These are phyloP conservation scores for Coemansia sp. DNA, from an alignment of 192 early-diverging fungal genomes.

Conservation along the genomic window DNA sequence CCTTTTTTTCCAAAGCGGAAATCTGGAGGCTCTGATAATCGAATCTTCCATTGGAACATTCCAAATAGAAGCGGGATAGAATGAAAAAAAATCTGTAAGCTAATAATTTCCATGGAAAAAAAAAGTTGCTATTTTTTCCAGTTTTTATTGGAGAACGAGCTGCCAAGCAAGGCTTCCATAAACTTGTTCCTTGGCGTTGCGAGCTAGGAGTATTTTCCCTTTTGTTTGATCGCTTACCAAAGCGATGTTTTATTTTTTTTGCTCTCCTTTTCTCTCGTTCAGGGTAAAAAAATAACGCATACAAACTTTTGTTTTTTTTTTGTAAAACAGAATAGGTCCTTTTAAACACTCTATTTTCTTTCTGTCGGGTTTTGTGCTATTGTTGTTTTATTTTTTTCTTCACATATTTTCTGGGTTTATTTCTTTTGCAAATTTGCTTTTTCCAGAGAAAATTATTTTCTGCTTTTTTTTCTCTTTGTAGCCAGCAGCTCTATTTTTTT, in stretches of 20 bases:
- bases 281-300: no score
- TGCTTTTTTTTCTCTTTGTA: not conserved
- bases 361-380: not conserved
- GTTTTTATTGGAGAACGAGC: not conserved
- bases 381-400: not conserved
- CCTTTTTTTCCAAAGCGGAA: not conserved
- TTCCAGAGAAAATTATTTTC: not conserved
- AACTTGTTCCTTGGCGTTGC: no score
- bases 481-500: not conserved
- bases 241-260: no score
- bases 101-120: slow-evolving; percentile 3
- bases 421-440: not conserved
- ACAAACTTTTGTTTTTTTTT: not conserved
- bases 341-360: not conserved
- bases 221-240: no score
- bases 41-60: slow-evolving; percentile 21
- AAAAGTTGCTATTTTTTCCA: not conserved
- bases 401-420: not conserved
- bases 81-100: not conserved
- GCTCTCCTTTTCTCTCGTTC: no score
- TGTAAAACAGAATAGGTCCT: not conserved
- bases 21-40: not conserved
- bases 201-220: no score
- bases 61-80: slow-evolving; percentile 15
- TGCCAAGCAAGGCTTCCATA: no score